These are phyloP conservation scores for Cercophora sp. DNA, from an alignment of 495 filamentous ascomycete species.

Conservation along the genomic window DNA sequence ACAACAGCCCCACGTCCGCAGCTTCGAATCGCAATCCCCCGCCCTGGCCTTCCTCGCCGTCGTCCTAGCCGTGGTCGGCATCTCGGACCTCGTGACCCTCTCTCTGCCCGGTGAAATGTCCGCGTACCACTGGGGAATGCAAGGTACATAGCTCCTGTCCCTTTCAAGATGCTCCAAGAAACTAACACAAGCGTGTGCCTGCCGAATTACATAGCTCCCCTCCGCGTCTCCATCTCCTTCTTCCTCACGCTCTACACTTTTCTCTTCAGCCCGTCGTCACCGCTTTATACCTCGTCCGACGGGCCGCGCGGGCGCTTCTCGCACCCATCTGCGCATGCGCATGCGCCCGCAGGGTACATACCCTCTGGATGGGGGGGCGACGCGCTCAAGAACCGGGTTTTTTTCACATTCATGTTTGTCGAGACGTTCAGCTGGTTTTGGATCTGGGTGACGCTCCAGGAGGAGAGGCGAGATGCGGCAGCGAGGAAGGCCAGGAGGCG, in stretches of 20 bases:
- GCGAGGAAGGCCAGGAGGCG: constrained; percentile 28
- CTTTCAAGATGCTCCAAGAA: constrained; percentile 9
- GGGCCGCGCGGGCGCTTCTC: background rate
- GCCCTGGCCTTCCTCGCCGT: constrained; percentile 68
- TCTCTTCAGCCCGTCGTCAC: constrained; percentile 42
- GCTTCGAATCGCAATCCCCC: constrained; percentile 60
- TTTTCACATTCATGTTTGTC: constrained; percentile 80
- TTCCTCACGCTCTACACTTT: constrained; percentile 66
- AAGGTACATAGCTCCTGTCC: constrained; percentile 32
- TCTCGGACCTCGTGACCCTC: constrained; percentile 70
- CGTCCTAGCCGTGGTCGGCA: constrained; percentile 60
- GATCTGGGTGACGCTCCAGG: constrained; percentile 58
- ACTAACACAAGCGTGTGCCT: too few species aligned
- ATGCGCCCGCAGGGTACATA: constrained; percentile 21
- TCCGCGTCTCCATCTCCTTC: constrained; percentile 65
- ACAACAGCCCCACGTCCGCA: constrained; percentile 41
- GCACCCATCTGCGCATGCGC: constrained; percentile 26
- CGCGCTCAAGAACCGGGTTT: constrained; percentile 69
- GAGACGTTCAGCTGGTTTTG: constrained; percentile 88
- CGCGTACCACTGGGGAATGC: constrained; percentile 62
- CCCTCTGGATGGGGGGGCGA: constrained; percentile 42
- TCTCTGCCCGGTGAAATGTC: constrained; percentile 67
- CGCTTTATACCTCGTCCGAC: constrained; percentile 22
- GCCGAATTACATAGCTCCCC: constrained; percentile 51
- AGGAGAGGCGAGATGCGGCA: constrained; percentile 42